A percentile compares a stretch with the other conserved stretches of the same genome.
These are phyloP conservation scores for Mycena polygramma DNA, from an alignment of 768 basidiomycete genomes.

Conservation along the genomic window DNA sequence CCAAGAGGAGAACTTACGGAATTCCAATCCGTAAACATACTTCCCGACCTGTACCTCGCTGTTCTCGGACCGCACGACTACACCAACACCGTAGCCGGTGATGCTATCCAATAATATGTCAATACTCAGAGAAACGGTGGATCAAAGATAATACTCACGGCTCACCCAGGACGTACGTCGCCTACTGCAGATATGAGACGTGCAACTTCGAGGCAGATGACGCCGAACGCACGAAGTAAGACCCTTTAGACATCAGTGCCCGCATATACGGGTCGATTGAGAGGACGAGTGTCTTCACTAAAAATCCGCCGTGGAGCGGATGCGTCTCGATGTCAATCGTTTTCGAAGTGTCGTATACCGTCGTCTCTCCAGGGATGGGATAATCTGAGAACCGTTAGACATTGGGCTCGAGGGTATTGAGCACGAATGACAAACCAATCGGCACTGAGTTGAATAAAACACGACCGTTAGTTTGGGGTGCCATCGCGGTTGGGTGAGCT, in stretches of 20 bases:
- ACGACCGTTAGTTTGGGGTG: not conserved
- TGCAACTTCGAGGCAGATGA: no score
- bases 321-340: conserved; percentile 65
- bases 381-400: no score
- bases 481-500: not conserved
- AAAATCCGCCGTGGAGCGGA: conserved; percentile 57
- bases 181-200: no score
- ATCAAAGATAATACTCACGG: no score
- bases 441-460: conserved; percentile 1
- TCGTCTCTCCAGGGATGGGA: conserved; percentile 55
- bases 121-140: no score
- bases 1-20: not conserved
- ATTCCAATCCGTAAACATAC: not conserved
- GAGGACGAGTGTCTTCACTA: conserved; percentile 64
- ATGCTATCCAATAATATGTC: no score
- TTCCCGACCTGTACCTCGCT: not conserved
- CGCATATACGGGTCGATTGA: conserved; percentile 59
- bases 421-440: no score
- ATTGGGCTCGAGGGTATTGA: no score
- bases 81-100: not conserved
- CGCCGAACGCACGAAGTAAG: no score
- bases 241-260: no score
- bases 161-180: no score
- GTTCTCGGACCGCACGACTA: not conserved
- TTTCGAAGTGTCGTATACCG: conserved; percentile 56